Evolutionary conservation across 352 stramenopile species (phyloP), one percentile per base, ranked within the genome.

Genomic region (Globisporangium cystogenes): DNA sequence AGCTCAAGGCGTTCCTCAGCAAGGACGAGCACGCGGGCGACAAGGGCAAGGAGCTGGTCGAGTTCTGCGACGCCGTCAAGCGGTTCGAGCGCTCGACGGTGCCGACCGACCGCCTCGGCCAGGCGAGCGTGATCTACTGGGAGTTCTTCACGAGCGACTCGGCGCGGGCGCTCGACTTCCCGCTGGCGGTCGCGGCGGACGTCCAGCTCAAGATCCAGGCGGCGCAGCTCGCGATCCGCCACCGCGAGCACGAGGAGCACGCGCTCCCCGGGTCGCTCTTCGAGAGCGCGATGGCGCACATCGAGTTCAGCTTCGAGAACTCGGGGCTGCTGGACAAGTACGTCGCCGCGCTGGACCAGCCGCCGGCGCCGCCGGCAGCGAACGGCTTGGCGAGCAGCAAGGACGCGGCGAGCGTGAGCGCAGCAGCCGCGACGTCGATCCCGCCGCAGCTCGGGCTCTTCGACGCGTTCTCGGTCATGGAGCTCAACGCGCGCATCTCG

Each of bases 381-480:
- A 67, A 52, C 14, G 49, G 58, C 1, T 23, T 5, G 18, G 11
- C 39, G 12, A 60, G 60, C 18, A 56, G 61, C 7, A 67, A 64
- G 48, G 68, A 67, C 23, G 43, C 53, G 6, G 37, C 24, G 35
- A 41, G n/a, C 42, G 7, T 51, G 8, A 29, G 10, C 5, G 46
- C 45, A 48, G 26, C 1, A n/a, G 15, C 6, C 43, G 48, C 8
- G 11, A 35, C 41, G 15, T 68, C 68, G 0, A 79, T 95, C 29
- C 84, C 84, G 18, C 73, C 80, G 1, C 84, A 95, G 48, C 67
- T 95, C 4, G 66, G 76, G 1, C 63, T 95, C 20, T 95, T 92
- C 50, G 84, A 95, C 48, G 66, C 80, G 1, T 95, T 93, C 51
- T 92, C 82, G 31, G 87, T 95, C 42, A 92, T 90, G 82, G 84